Conservation (phyloP, 2,329 filamentous ascomycete genomes). For the Fusarium austroafricanum region DNA sequence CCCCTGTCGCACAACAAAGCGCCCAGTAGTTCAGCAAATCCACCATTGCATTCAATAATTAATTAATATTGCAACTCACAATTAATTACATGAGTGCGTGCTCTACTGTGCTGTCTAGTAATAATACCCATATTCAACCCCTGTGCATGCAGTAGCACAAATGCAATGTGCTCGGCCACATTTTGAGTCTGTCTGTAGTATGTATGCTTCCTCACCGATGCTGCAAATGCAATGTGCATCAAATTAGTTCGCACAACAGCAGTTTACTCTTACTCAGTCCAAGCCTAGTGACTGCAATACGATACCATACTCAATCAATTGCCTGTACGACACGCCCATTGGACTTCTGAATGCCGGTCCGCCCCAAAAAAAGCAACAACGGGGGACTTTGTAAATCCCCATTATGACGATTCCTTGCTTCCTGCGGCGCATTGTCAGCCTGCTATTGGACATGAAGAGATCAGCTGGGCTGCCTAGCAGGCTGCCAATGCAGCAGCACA, state of each 20-base stretch:
- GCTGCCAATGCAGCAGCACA: slow-evolving; percentile 28
- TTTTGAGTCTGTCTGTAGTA: slow-evolving; percentile 28
- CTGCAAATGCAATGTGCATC: slow-evolving; percentile 23
- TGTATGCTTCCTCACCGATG: slow-evolving; percentile 23
- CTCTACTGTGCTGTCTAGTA: not conserved
- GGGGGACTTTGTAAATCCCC: slow-evolving; percentile 27
- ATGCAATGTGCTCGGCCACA: slow-evolving; percentile 29
- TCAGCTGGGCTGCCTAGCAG: slow-evolving; percentile 30
- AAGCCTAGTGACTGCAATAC: not conserved
- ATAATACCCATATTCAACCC: slow-evolving; percentile 2
- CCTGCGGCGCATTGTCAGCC: slow-evolving; percentile 15
- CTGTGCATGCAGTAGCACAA: slow-evolving; percentile 31
- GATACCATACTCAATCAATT: slow-evolving; percentile 26
- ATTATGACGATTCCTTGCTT: slow-evolving; percentile 37
- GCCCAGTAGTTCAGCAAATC: slow-evolving; percentile 35
- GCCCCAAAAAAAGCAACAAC: slow-evolving; percentile 34
- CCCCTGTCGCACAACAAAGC: slow-evolving; percentile 37
- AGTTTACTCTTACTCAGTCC: not conserved
- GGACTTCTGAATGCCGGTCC: slow-evolving; percentile 23
- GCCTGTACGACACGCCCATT: slow-evolving; percentile 28
- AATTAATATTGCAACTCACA: slow-evolving; percentile 36
- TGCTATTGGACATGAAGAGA: slow-evolving; percentile 15
- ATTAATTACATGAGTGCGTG: slow-evolving; percentile 15
- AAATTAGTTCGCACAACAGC: slow-evolving; percentile 14
- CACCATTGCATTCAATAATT: slow-evolving; percentile 18